Evolutionary conservation across 164 flowering plant genomes (phyloP).

Genomic region (Vitis riparia): DNA sequence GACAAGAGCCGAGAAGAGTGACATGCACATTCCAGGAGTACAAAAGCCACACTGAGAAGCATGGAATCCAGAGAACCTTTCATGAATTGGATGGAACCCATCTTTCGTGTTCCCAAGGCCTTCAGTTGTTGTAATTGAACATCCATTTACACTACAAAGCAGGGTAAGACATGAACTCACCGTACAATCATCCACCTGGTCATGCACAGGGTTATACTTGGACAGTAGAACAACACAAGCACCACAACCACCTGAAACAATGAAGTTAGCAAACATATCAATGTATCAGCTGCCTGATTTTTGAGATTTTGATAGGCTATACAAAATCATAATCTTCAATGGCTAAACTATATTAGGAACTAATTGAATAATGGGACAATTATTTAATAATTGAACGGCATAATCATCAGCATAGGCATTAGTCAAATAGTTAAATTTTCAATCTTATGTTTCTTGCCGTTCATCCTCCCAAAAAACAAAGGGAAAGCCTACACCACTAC

Average conservation of each 20-base stretch:
- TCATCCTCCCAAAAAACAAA: too few species aligned
- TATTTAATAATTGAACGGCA: too few species aligned
- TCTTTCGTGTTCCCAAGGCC: slow-evolving; percentile 81
- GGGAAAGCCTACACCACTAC: too few species aligned
- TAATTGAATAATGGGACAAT: too few species aligned
- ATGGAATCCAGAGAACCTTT: slow-evolving; percentile 84
- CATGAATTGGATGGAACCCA: slow-evolving; percentile 84
- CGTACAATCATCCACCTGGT: slow-evolving; percentile 62
- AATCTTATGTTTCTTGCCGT: too few species aligned
- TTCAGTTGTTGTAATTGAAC: slow-evolving; percentile 83
- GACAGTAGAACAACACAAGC: slow-evolving; percentile 89
- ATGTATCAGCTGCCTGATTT: not conserved
- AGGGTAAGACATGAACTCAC: slow-evolving; percentile 88
- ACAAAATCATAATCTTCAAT: too few species aligned
- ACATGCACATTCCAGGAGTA: slow-evolving; percentile 95
- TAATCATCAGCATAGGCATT: too few species aligned
- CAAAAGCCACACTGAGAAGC: slow-evolving; percentile 72
- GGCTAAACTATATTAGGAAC: not conserved
- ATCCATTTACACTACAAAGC: slow-evolving; percentile 74
- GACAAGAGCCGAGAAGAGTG: slow-evolving; percentile 70
- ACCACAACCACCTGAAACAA: slow-evolving; percentile 84
- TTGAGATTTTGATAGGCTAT: too few species aligned
- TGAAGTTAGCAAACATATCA: not conserved
- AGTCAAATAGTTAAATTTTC: too few species aligned
- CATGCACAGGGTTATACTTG: slow-evolving; percentile 56